phyloP scores from a whole-genome alignment of 192 early-diverging fungal genomes.

The Backusella liffmaniae region DNA sequence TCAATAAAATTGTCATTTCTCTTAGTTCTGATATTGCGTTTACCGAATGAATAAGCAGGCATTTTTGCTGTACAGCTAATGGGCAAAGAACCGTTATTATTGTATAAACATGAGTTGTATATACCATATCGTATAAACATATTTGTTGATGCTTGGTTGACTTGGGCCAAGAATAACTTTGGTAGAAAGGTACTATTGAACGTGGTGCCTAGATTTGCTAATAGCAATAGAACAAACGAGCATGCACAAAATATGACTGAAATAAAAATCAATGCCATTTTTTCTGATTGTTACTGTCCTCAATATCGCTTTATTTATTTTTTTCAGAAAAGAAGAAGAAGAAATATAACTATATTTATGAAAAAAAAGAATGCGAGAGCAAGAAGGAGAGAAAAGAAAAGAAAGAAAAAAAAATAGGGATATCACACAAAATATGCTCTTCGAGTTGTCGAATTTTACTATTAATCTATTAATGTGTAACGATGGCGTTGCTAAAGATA shows the following conservation, averaged over 20 bases:
- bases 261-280: background rate
- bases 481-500: background rate
- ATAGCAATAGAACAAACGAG: slow-evolving; percentile 13
- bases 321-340: background rate
- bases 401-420: slow-evolving; percentile 1
- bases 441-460: background rate
- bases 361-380: background rate
- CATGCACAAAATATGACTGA: slow-evolving; percentile 8
- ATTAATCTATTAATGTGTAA: slow-evolving; percentile 11
- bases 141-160: slow-evolving; percentile 5
- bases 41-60: slow-evolving; percentile 9
- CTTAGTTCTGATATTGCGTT: background rate
- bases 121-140: slow-evolving; percentile 26
- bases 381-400: slow-evolving; percentile 2
- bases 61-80: background rate
- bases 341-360: background rate
- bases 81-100: background rate
- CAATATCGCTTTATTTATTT: background rate
- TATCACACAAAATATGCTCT: background rate
- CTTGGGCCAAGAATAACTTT: slow-evolving; percentile 9
- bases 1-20: background rate
- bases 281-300: background rate
- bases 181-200: slow-evolving; percentile 29
- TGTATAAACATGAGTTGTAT: slow-evolving; percentile 25
- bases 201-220: slow-evolving; percentile 29